These are phyloP conservation scores for Fraxinus angustifolia DNA, from an alignment of 305 asterid genomes.

Conservation along the genomic window DNA sequence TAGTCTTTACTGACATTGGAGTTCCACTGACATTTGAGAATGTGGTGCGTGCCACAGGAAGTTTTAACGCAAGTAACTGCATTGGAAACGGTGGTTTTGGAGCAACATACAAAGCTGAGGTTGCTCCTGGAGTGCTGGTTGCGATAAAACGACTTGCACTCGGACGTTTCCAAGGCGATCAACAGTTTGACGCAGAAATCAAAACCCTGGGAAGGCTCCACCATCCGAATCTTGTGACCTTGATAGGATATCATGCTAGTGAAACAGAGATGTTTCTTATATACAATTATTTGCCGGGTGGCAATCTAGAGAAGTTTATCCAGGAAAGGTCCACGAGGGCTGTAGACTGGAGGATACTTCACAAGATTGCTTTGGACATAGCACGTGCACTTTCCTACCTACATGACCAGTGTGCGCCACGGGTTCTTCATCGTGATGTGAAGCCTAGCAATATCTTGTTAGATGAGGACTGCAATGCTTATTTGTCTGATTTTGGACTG, in stretches of 20 bases:
- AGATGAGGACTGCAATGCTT: conserved; percentile 79
- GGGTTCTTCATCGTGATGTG: conserved; percentile 94
- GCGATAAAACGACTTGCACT: conserved; percentile 80
- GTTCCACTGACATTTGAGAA: conserved; percentile 69
- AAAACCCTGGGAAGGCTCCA: conserved; percentile 76
- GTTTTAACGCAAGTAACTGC: conserved; percentile 77
- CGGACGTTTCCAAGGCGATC: conserved; percentile 86
- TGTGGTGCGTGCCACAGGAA: conserved; percentile 76
- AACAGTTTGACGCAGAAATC: conserved; percentile 84
- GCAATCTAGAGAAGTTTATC: conserved; percentile 81
- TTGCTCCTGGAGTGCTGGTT: conserved; percentile 71
- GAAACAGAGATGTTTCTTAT: conserved; percentile 89
- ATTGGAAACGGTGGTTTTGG: conserved; percentile 95
- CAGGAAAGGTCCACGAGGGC: conserved; percentile 76
- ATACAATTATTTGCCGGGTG: conserved; percentile 76
- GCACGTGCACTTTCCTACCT: conserved; percentile 87
- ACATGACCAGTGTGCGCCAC: conserved; percentile 88
- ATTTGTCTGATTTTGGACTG: conserved; percentile 84
- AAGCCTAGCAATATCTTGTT: conserved; percentile 86
- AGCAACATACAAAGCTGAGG: conserved; percentile 85
- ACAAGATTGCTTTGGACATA: conserved; percentile 85
- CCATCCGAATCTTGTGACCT: conserved; percentile 79
- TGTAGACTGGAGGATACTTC: conserved; percentile 82
- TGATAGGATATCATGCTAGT: conserved; percentile 85
- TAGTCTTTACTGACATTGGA: conserved; percentile 64